Conservation (phyloP, 2,329 filamentous ascomycete species). For the Clarireedia hainanense region DNA sequence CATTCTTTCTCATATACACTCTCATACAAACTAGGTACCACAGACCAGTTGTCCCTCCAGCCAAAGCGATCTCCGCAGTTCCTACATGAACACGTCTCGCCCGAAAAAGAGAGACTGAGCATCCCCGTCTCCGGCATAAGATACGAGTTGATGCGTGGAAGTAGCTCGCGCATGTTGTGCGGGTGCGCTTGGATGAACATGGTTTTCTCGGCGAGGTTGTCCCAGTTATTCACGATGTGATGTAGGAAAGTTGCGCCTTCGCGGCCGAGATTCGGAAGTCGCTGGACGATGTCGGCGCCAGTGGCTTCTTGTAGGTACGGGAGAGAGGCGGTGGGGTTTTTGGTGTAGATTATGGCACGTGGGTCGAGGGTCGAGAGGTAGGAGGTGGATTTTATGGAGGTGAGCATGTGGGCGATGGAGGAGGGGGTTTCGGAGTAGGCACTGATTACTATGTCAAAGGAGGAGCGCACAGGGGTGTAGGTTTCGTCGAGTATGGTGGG, state of each 20-base stretch:
- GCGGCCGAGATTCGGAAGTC: constrained; percentile 34
- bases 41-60: constrained; percentile 31
- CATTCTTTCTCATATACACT: constrained; percentile 23
- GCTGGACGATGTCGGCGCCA: constrained; percentile 20
- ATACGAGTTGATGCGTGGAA: constrained; percentile 34
- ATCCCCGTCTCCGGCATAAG: constrained; percentile 37
- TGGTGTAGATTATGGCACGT: constrained; percentile 24
- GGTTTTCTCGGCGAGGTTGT: constrained; percentile 37
- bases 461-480: constrained; percentile 9
- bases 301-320: constrained; percentile 15
- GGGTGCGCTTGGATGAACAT: constrained; percentile 40
- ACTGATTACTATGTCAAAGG: constrained; percentile 25
- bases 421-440: constrained; percentile 22
- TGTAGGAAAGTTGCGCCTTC: constrained; percentile 41
- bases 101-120: constrained; percentile 35
- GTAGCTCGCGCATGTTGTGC: constrained; percentile 34
- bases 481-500: constrained; percentile 13
- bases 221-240: constrained; percentile 38
- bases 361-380: constrained; percentile 15
- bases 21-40: constrained; percentile 31
- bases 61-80: constrained; percentile 34
- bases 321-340: constrained; percentile 15
- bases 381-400: constrained; percentile 17
- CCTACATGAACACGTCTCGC: constrained; percentile 31
- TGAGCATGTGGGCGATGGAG: constrained; percentile 16